A percentile compares a stretch with the other conserved stretches of the same genome.
phyloP scores from a whole-genome alignment of 352 stramenopile genomes.

The Pythium brassicae region DNA sequence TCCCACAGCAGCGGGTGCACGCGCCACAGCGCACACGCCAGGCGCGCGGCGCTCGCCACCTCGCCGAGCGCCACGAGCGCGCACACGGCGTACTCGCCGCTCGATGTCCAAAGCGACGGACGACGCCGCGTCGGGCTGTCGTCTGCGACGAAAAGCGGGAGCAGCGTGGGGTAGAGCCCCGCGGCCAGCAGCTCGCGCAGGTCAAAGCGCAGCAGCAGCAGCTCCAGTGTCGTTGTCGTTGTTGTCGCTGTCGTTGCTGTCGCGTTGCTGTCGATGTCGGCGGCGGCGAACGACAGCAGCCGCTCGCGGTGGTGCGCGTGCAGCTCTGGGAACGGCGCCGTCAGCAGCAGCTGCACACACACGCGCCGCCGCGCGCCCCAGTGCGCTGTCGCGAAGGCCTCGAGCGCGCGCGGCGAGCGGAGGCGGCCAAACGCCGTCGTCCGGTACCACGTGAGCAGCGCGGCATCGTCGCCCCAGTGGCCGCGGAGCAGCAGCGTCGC shows the following conservation, averaged over 20 bases:
- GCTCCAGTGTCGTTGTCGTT: conserved; percentile 22
- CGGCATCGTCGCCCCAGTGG: conserved; percentile 26
- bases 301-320: conserved; percentile 29
- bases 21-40: conserved; percentile 50
- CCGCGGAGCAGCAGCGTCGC: conserved; percentile 39
- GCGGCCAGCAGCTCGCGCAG: conserved; percentile 32
- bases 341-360: conserved; percentile 45
- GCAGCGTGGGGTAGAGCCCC: conserved; percentile 33
- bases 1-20: conserved; percentile 69
- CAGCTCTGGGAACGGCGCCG: conserved; percentile 52
- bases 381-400: conserved; percentile 32
- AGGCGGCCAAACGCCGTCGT: conserved; percentile 41
- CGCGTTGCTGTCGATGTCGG: not conserved
- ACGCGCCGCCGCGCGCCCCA: conserved; percentile 30
- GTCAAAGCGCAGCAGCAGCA: conserved; percentile 64
- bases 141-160: conserved; percentile 17
- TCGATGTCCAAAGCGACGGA: conserved; percentile 48
- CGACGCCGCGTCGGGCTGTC: not conserved
- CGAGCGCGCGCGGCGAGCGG: conserved; percentile 16
- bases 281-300: conserved; percentile 18
- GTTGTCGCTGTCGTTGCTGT: too few relatives aligned
- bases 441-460: conserved; percentile 54
- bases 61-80: conserved; percentile 46
- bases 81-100: conserved; percentile 56
- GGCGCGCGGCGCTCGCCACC: conserved; percentile 38